Percentiles rank a stretch among this genome's conserved stretches.
These are phyloP conservation scores for Setaria italica DNA, from an alignment of 202 grass and related monocot species.

Conservation along the genomic window DNA sequence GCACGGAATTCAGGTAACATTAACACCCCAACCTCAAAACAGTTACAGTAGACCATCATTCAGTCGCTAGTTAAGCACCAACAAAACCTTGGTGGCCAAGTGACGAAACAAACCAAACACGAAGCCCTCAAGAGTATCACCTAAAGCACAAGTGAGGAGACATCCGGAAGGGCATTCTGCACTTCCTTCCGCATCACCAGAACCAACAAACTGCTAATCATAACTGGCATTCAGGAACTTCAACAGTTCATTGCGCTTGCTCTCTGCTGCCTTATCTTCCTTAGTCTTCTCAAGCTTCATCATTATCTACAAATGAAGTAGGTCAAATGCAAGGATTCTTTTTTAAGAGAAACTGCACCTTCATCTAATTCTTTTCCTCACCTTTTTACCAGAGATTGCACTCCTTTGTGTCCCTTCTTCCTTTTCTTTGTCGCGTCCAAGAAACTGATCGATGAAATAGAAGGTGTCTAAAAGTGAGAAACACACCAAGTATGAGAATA, in stretches of 20 bases:
- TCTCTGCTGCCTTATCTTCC: conserved; percentile 92
- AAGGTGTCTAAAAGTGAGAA: conserved; percentile 3
- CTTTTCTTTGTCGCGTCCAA: conserved; percentile 84
- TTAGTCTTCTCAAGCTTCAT: conserved; percentile 95
- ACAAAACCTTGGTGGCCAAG: conserved; percentile 7
- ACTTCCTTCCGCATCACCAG: background rate
- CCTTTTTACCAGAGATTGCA: conserved; percentile 99
- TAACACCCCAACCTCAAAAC: background rate
- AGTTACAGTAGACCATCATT: conserved; percentile 10
- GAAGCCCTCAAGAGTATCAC: conserved; percentile 20
- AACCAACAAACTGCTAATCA: conserved; percentile 50
- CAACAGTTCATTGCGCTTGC: conserved; percentile 84
- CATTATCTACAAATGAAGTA: conserved; percentile 73
- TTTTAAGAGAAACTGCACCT: background rate
- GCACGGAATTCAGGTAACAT: conserved; percentile 4
- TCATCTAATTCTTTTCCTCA: conserved; percentile 34
- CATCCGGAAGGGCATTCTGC: conserved; percentile 7
- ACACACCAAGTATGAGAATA: background rate
- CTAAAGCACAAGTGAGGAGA: conserved; percentile 11
- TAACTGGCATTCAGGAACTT: conserved; percentile 99
- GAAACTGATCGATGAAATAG: conserved; percentile 61
- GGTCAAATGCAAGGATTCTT: background rate
- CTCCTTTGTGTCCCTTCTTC: conserved; percentile 83
- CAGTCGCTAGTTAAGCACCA: conserved; percentile 12
- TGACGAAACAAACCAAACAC: background rate